A percentile compares a stretch with the other conserved stretches of the same genome.
Conservation (phyloP, 768 basidiomycete genomes). For the Amanita rubescens region DNA sequence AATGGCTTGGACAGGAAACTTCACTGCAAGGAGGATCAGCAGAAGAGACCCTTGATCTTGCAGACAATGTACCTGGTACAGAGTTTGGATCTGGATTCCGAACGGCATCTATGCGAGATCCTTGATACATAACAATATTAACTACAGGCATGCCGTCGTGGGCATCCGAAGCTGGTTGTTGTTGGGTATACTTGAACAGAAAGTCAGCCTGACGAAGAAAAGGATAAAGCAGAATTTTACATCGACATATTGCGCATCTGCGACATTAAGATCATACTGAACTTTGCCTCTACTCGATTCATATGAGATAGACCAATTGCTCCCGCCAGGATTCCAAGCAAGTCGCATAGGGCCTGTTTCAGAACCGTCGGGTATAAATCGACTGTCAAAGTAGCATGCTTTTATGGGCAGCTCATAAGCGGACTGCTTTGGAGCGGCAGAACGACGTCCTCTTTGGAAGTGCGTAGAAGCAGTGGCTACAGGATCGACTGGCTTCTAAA, state of each 20-base stretch:
- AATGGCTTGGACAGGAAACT: not conserved
- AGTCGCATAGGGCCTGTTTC: not conserved
- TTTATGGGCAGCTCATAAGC: not conserved
- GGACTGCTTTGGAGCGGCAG: no score
- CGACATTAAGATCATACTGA: not conserved
- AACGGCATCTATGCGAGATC: not conserved
- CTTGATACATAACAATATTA: not conserved
- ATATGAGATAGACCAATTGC: not conserved
- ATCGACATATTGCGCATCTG: not conserved
- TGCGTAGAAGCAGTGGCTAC: not conserved
- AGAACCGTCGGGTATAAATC: not conserved
- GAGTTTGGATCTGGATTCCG: not conserved
- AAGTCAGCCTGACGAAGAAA: not conserved
- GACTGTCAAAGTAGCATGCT: not conserved
- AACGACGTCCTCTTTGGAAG: not conserved
- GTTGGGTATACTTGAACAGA: not conserved
- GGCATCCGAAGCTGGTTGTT: not conserved
- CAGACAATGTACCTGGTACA: not conserved
- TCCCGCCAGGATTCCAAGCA: not conserved
- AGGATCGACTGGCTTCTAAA: not conserved
- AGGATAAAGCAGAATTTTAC: not conserved
- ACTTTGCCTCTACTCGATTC: no score
- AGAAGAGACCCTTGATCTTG: no score
- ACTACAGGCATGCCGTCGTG: slow-evolving; percentile 1
- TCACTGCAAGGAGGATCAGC: not conserved